Conservation (phyloP, 2,329 filamentous ascomycete species). For the Colletotrichum sp. region DNA sequence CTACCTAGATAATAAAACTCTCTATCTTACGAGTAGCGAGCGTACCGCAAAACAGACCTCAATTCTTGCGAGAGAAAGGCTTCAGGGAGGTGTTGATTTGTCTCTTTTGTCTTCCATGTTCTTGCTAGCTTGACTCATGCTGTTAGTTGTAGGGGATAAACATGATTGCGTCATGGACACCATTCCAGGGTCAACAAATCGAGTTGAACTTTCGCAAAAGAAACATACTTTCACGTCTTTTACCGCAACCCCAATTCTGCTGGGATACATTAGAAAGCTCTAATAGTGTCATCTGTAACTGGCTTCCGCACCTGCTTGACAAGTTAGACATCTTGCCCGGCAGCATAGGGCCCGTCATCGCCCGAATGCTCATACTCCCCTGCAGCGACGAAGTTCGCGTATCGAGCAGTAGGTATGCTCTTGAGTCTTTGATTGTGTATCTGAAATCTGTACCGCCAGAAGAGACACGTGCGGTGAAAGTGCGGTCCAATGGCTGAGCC, state of each 20-base stretch:
- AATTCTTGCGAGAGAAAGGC: too few relatives aligned
- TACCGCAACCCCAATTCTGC: background rate
- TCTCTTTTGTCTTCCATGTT: too few relatives aligned
- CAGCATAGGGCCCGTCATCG: background rate
- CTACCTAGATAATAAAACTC: too few relatives aligned
- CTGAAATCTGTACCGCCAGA: too few relatives aligned
- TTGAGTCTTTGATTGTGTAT: background rate
- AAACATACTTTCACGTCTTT: background rate
- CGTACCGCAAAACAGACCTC: too few relatives aligned
- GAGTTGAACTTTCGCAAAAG: background rate
- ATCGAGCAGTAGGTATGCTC: background rate
- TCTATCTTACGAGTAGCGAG: too few relatives aligned
- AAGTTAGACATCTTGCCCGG: background rate
- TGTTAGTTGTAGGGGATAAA: background rate
- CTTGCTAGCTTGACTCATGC: too few relatives aligned
- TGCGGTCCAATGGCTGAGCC: background rate
- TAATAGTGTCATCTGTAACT: background rate
- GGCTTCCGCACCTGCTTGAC: background rate
- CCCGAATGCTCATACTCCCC: background rate
- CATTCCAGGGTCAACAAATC: background rate
- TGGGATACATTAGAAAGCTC: background rate
- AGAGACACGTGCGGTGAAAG: background rate
- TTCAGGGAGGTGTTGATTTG: too few relatives aligned
- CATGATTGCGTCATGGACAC: background rate
- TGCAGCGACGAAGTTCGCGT: background rate